Evolutionary conservation across 2,329 filamentous ascomycete species (phyloP).

Genomic region (Neonectria sp.): DNA sequence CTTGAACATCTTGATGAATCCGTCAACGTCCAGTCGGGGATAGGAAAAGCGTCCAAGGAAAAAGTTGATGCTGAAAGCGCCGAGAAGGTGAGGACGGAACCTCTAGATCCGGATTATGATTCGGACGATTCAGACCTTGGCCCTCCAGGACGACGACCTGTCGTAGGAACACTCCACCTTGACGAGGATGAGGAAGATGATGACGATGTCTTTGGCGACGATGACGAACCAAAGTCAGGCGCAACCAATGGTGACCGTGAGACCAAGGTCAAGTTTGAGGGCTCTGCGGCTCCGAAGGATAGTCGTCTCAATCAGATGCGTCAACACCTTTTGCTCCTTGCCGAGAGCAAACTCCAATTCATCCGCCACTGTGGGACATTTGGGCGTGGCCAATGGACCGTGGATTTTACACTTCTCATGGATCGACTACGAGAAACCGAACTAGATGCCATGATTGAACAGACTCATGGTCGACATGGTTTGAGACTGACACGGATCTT

Average conservation of each 20-base stretch:
- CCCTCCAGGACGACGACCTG: slow-evolving; percentile 36
- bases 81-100: slow-evolving; percentile 63
- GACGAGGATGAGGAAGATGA: slow-evolving; percentile 57
- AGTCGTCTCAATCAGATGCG: slow-evolving; percentile 73
- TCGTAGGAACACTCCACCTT: slow-evolving; percentile 36
- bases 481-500: slow-evolving; percentile 90
- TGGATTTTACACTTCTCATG: slow-evolving; percentile 84
- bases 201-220: slow-evolving; percentile 51
- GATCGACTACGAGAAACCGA: slow-evolving; percentile 81
- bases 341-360: slow-evolving; percentile 79
- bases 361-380: slow-evolving; percentile 75
- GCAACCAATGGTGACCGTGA: slow-evolving; percentile 54
- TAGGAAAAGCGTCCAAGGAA: slow-evolving; percentile 68
- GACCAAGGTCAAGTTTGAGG: slow-evolving; percentile 68
- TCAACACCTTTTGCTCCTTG: slow-evolving; percentile 80
- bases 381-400: slow-evolving; percentile 82
- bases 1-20: slow-evolving; percentile 67
- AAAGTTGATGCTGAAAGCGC: slow-evolving; percentile 63
- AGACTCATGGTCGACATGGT: slow-evolving; percentile 82
- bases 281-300: slow-evolving; percentile 57
- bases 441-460: slow-evolving; percentile 85
- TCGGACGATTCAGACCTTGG: slow-evolving; percentile 55
- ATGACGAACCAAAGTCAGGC: slow-evolving; percentile 38
- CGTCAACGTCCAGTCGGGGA: slow-evolving; percentile 69
- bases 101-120: slow-evolving; percentile 53